Evolutionary conservation across 495 filamentous ascomycete species (phyloP).

Genomic region (Tuber magnatum): DNA sequence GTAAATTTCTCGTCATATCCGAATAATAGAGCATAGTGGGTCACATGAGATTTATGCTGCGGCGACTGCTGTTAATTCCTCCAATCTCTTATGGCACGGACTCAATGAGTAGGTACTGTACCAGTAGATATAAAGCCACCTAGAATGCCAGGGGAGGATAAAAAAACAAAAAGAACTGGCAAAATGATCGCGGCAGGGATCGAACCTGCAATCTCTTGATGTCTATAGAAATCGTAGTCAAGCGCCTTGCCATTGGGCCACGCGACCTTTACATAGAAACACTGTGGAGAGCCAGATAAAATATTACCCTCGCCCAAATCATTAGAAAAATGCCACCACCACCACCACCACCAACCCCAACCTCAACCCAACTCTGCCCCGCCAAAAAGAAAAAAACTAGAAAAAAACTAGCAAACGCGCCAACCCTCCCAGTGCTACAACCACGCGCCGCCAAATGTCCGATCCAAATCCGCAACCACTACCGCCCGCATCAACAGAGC

Average conservation of each 20-base stretch:
- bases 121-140: not conserved
- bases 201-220: conserved; percentile 40
- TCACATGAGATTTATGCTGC: not conserved
- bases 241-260: conserved; percentile 68
- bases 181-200: conserved; percentile 36
- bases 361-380: not conserved
- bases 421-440: not conserved
- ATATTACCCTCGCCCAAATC: not conserved
- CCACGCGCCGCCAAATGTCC: not conserved
- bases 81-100: not conserved
- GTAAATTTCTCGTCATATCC: not conserved
- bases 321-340: not conserved
- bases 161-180: not conserved
- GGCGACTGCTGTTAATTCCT: not conserved
- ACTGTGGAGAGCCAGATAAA: not conserved
- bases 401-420: too few species aligned
- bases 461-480: not conserved
- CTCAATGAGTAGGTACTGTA: not conserved
- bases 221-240: conserved; percentile 51
- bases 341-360: not conserved
- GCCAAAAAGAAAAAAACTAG: not conserved
- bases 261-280: conserved; percentile 28
- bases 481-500: not conserved
- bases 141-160: not conserved
- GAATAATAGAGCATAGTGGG: not conserved